Percentiles rank a stretch among this genome's conserved stretches.
Evolutionary conservation across 345 rosid species (phyloP).

Genomic region (Lenwebbia sp.): DNA sequence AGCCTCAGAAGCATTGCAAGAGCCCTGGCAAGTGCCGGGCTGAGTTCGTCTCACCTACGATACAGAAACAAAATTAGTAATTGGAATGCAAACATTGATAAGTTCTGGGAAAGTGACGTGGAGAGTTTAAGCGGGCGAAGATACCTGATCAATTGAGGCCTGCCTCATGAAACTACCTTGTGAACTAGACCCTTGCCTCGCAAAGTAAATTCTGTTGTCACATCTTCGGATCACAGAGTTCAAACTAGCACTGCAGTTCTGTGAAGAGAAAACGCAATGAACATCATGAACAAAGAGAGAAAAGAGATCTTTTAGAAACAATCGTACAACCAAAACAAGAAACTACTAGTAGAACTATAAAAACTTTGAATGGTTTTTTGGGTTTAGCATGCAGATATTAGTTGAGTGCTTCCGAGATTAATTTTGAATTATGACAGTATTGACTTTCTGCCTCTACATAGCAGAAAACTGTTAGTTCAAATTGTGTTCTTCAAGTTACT

Average conservation of each 20-base stretch:
- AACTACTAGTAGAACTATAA: background rate
- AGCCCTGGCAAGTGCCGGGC: background rate
- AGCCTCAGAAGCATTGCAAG: slow-evolving; percentile 9
- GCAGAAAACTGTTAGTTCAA: background rate
- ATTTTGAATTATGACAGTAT: background rate
- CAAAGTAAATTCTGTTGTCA: slow-evolving; percentile 49
- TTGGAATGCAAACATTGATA: background rate
- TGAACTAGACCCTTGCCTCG: slow-evolving; percentile 52
- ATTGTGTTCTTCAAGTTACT: background rate
- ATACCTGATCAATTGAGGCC: slow-evolving; percentile 39
- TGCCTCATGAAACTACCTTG: slow-evolving; percentile 75
- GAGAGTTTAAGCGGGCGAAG: background rate
- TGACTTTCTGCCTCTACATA: background rate
- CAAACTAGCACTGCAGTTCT: slow-evolving; percentile 73
- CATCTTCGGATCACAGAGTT: slow-evolving; percentile 39
- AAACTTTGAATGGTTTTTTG: background rate
- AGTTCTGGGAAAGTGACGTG: background rate
- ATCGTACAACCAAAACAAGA: background rate
- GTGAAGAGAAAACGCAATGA: background rate
- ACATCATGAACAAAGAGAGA: background rate
- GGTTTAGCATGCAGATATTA: background rate
- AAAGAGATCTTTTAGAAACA: background rate
- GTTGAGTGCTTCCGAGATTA: background rate
- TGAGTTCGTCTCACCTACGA: slow-evolving; percentile 2
- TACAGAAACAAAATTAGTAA: background rate